phyloP scores from a whole-genome alignment of 768 basidiomycete species.

The Suillus fuscotomentosus region DNA sequence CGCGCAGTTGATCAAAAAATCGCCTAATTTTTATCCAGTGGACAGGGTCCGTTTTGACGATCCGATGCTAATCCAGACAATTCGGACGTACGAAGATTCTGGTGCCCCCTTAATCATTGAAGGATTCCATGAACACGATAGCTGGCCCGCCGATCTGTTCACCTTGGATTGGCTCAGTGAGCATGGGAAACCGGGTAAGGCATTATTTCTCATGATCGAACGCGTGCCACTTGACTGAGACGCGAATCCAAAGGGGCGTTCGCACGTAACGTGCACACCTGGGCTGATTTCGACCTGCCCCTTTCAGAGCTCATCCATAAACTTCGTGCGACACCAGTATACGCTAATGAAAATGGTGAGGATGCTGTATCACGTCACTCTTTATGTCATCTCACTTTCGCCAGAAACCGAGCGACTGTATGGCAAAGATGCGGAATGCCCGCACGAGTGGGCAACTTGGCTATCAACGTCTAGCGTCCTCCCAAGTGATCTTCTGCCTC shows the following conservation, averaged over 20 bases:
- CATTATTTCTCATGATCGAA: not conserved
- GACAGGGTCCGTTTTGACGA: slow-evolving; percentile 33
- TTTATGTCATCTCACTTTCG: slow-evolving; percentile 1
- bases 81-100: slow-evolving; percentile 44
- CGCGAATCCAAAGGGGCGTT: slow-evolving; percentile 43
- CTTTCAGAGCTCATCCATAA: slow-evolving; percentile 52
- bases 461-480: slow-evolving; percentile 45
- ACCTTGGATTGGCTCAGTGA: slow-evolving; percentile 50
- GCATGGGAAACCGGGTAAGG: slow-evolving; percentile 30
- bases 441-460: slow-evolving; percentile 63
- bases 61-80: slow-evolving; percentile 29
- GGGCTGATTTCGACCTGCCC: slow-evolving; percentile 51
- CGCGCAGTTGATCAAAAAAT: slow-evolving; percentile 34
- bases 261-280: slow-evolving; percentile 62
- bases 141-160: slow-evolving; percentile 59
- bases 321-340: slow-evolving; percentile 35
- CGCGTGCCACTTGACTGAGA: slow-evolving; percentile 10
- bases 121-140: slow-evolving; percentile 50
- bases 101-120: slow-evolving; percentile 67
- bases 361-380: not conserved
- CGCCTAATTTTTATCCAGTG: slow-evolving; percentile 43
- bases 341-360: slow-evolving; percentile 41
- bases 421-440: slow-evolving; percentile 77
- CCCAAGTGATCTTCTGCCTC: slow-evolving; percentile 52
- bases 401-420: slow-evolving; percentile 64